Percentiles rank a stretch among this genome's conserved stretches.
Conservation (phyloP, 805 yeast genomes). For the Candida peoriensis region DNA sequence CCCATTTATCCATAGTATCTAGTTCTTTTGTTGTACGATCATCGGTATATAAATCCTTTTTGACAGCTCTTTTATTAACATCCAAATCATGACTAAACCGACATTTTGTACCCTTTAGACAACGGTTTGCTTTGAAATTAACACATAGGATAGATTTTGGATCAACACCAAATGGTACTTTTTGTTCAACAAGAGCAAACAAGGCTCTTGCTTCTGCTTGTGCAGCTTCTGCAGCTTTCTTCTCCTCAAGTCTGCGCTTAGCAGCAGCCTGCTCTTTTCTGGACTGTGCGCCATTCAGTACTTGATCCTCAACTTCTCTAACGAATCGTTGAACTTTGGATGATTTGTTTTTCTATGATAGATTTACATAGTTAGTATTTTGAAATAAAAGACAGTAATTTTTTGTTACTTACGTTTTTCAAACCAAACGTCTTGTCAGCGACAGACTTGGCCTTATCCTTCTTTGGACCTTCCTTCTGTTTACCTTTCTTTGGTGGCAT, state of each 20-base stretch:
- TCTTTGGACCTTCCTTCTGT: constrained; percentile 39
- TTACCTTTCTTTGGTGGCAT: constrained; percentile 82
- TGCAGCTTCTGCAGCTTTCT: constrained; percentile 87
- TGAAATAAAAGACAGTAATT: not conserved
- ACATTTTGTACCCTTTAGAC: constrained; percentile 79
- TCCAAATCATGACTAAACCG: constrained; percentile 88
- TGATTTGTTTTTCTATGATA: constrained; percentile 79
- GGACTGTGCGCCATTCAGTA: constrained; percentile 50
- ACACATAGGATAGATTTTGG: constrained; percentile 93
- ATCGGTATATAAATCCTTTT: constrained; percentile 91
- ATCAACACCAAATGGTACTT: constrained; percentile 95
- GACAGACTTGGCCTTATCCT: constrained; percentile 58
- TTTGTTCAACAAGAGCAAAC: constrained; percentile 69
- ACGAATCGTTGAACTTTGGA: constrained; percentile 78
- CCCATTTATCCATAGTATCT: constrained; percentile 96
- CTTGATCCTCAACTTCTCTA: constrained; percentile 52
- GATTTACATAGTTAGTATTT: constrained; percentile 3
- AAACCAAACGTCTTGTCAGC: constrained; percentile 93
- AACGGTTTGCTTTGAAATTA: constrained; percentile 78
- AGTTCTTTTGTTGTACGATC: constrained; percentile 62
- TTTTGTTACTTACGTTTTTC: constrained; percentile 53
- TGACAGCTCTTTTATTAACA: constrained; percentile 81
- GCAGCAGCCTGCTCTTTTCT: constrained; percentile 74
- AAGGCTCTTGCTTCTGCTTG: constrained; percentile 81
- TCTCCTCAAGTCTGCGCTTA: constrained; percentile 65